Conservation (phyloP, 2,329 filamentous ascomycete species). For the Penicillium italicum region DNA sequence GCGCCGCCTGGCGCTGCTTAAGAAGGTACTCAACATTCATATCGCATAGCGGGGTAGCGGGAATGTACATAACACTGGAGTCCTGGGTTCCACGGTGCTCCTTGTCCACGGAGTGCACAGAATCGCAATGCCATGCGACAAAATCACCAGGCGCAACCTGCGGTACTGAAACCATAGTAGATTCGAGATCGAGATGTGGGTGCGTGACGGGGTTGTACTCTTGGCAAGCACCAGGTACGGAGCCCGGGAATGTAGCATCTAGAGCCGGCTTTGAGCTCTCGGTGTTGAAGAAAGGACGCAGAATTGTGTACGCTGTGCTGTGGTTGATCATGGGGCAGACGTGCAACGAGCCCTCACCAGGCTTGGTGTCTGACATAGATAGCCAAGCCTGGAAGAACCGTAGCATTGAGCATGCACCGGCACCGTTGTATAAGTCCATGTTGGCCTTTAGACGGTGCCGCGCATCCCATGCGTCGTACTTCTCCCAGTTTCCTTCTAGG, state of each 20-base stretch:
- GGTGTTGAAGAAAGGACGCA: conserved; percentile 76
- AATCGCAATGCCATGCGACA: conserved; percentile 75
- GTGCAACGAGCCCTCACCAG: conserved; percentile 72
- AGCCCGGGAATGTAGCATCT: conserved; percentile 61
- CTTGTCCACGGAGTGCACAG: conserved; percentile 79
- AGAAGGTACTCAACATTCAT: conserved; percentile 68
- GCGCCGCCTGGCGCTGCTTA: conserved; percentile 68
- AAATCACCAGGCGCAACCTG: conserved; percentile 68
- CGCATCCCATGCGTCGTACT: conserved; percentile 78
- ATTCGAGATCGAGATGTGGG: conserved; percentile 64
- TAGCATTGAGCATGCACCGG: conserved; percentile 80
- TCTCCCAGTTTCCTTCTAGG: conserved; percentile 72
- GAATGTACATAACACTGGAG: conserved; percentile 85
- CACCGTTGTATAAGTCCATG: conserved; percentile 73
- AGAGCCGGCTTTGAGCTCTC: conserved; percentile 43
- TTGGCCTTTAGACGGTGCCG: conserved; percentile 64
- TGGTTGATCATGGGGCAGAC: conserved; percentile 75
- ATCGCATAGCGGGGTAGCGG: conserved; percentile 75
- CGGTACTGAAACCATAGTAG: conserved; percentile 70
- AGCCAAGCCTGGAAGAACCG: conserved; percentile 91
- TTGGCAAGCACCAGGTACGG: conserved; percentile 64
- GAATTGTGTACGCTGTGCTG: conserved; percentile 73
- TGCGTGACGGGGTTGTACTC: conserved; percentile 64
- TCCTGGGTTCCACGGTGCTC: conserved; percentile 68
- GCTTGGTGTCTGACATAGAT: conserved; percentile 65